Evolutionary conservation across 768 basidiomycete genomes (phyloP).

Genomic region (Leucocoprinus sp.): DNA sequence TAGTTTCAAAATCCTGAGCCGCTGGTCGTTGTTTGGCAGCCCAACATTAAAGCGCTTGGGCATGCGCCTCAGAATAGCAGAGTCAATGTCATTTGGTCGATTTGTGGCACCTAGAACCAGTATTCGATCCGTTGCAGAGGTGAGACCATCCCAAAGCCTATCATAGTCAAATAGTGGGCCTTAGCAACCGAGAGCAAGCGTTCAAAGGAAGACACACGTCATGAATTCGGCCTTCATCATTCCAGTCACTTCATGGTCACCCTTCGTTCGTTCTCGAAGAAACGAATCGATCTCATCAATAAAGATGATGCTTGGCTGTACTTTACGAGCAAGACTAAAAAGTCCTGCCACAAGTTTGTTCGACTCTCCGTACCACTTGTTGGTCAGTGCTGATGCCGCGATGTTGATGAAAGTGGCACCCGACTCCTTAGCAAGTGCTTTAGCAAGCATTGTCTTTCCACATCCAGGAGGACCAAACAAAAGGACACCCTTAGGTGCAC

Average conservation of each 20-base stretch:
- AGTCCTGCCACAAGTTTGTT: constrained; percentile 95
- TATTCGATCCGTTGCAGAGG: constrained; percentile 74
- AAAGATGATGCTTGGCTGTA: constrained; percentile 94
- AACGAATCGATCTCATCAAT: constrained; percentile 99
- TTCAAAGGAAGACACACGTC: constrained; percentile 49
- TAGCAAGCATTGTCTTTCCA: constrained; percentile 99
- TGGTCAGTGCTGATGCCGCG: constrained; percentile 37
- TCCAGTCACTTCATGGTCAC: constrained; percentile 94
- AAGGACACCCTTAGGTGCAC: constrained; percentile 92
- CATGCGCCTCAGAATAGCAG: constrained; percentile 90
- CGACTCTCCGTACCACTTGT: constrained; percentile 43
- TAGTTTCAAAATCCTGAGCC: constrained; percentile 75
- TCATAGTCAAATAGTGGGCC: constrained; percentile 53
- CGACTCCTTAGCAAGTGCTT: constrained; percentile 94
- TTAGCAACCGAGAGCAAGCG: neutral
- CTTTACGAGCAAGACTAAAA: constrained; percentile 89
- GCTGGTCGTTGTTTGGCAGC: constrained; percentile 70
- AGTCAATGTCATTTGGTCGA: constrained; percentile 85
- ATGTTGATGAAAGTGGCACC: constrained; percentile 89
- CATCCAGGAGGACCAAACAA: constrained; percentile 97
- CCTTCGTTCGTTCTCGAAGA: constrained; percentile 75
- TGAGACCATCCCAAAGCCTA: constrained; percentile 93
- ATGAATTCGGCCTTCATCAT: constrained; percentile 99
- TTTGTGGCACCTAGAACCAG: constrained; percentile 94
- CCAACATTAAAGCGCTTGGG: constrained; percentile 89